These are phyloP conservation scores for Exophiala sideris DNA, from an alignment of 2,329 filamentous ascomycete genomes.

Conservation along the genomic window DNA sequence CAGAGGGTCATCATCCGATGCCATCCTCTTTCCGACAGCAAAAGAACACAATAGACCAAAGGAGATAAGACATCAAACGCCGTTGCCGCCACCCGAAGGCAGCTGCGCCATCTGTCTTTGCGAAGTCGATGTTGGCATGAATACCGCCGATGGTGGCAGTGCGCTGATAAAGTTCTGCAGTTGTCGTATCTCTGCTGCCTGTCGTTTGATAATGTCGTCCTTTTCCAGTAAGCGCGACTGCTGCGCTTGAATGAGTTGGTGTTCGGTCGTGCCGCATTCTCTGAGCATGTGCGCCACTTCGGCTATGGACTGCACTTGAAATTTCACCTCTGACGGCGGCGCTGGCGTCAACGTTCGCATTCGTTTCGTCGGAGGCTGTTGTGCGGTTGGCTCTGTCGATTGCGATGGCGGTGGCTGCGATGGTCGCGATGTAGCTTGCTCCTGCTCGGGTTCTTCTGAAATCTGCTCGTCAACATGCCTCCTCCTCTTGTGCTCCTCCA, in stretches of 20 bases:
- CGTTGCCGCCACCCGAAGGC: slow-evolving; percentile 7
- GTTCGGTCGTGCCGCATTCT: slow-evolving; percentile 1
- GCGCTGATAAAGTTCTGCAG: slow-evolving; percentile 17
- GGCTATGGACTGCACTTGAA: too few species aligned
- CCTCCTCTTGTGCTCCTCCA: slow-evolving; percentile 86
- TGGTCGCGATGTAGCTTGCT: slow-evolving; percentile 1
- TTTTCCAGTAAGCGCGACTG: slow-evolving; percentile 15
- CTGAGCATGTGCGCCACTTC: not conserved
- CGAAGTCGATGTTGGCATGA: not conserved
- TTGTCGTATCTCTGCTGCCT: slow-evolving; percentile 16
- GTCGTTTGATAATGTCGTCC: slow-evolving; percentile 18
- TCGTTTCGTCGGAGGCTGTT: not conserved
- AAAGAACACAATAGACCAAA: not conserved
- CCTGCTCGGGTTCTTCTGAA: not conserved
- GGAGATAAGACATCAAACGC: slow-evolving; percentile 3
- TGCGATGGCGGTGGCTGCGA: not conserved
- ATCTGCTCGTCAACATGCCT: slow-evolving; percentile 56
- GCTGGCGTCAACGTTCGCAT: not conserved
- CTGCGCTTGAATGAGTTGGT: slow-evolving; percentile 14
- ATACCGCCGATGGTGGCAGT: slow-evolving; percentile 21
- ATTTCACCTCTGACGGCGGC: not conserved
- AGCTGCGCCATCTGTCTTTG: slow-evolving; percentile 1
- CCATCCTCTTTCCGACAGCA: too few species aligned
- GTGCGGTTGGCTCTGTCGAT: not conserved
- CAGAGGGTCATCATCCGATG: too few species aligned